Base-by-base conservation (phyloP, 163 green algal genomes). In the Scenedesmus sp. region DNA sequence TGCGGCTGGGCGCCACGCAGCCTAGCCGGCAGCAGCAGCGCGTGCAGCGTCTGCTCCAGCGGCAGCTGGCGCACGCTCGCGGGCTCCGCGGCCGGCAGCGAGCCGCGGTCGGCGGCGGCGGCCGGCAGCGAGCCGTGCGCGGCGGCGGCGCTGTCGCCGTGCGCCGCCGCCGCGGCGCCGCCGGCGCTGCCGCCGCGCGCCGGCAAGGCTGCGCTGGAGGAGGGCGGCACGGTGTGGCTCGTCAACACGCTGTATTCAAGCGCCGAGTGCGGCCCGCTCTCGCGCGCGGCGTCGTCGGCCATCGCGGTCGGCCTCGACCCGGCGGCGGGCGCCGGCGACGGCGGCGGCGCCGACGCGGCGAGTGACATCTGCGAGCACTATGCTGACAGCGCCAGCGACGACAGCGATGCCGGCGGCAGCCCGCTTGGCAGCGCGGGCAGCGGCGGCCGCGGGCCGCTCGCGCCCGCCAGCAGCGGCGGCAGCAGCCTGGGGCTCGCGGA, bases 161-260 rank as follows among this genome's bases (percentile, higher is more conserved):
- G n/a, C n/a, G n/a, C n/a, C n/a, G n/a, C n/a, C n/a, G n/a, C n/a
- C n/a, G n/a, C n/a, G n/a, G n/a, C n/a, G n/a, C n/a, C n/a, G n/a
- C n/a, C n/a, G n/a, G n/a, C n/a, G n/a, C n/a, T n/a, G n/a, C n/a
- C n/a, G n/a, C n/a, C n/a, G n/a, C n/a, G n/a, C n/a, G n/a, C n/a
- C n/a, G n/a, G n/a, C n/a, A n/a, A n/a, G n/a, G n/a, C n/a, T n/a
- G n/a, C n/a, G n/a, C n/a, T n/a, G n/a, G n/a, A n/a, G n/a, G n/a
- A n/a, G n/a, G 39, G 0, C 24, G 39, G 34, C 18, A 31, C 29
- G 2, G 62, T 76, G 10, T 76, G 67, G 66, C 63, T 62, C 22
- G 64, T 57, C 51, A 76, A 76, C 51, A 76, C 29, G 31, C 44
- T 76, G 51, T 76, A 44, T 18, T 36, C n/a, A n/a, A n/a, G 45